These are phyloP conservation scores for Bassia scoparia DNA, from an alignment of 148 eudicot genomes.

Conservation along the genomic window DNA sequence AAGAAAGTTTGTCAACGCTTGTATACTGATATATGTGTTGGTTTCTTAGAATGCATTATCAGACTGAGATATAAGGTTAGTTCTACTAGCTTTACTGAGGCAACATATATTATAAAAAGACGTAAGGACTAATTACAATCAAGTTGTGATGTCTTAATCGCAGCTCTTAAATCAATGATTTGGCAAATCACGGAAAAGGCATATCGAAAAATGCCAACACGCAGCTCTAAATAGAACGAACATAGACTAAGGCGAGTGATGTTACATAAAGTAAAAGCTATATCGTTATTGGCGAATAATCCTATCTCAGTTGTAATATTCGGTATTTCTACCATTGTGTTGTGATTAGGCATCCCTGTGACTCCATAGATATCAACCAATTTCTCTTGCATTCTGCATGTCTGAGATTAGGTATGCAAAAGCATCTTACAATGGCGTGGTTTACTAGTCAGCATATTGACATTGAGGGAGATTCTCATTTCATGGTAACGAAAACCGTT, in stretches of 20 bases:
- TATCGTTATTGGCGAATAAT: background rate
- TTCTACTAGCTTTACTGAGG: background rate
- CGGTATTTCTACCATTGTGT: background rate
- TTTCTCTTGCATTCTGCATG: background rate
- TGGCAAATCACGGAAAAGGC: slow-evolving; percentile 78
- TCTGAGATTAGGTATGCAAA: slow-evolving; percentile 57
- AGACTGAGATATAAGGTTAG: background rate
- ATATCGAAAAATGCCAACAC: slow-evolving; percentile 58
- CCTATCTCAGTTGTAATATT: background rate
- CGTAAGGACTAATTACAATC: no score
- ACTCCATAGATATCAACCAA: background rate
- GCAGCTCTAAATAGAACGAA: slow-evolving; percentile 64
- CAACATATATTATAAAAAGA: background rate
- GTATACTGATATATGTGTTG: background rate
- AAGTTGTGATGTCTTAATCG: slow-evolving; percentile 5
- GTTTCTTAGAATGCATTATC: background rate
- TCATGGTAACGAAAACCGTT: no score
- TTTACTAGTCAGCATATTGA: slow-evolving; percentile 74
- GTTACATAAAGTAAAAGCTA: slow-evolving; percentile 1
- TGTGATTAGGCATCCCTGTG: background rate
- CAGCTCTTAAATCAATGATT: slow-evolving; percentile 94
- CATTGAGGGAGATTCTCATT: slow-evolving; percentile 60
- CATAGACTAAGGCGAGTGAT: no score
- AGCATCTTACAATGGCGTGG: slow-evolving; percentile 90
- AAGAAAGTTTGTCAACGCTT: no score